These are phyloP conservation scores for Linderniella brevidens DNA, from an alignment of 257 asterid species.

Conservation along the genomic window DNA sequence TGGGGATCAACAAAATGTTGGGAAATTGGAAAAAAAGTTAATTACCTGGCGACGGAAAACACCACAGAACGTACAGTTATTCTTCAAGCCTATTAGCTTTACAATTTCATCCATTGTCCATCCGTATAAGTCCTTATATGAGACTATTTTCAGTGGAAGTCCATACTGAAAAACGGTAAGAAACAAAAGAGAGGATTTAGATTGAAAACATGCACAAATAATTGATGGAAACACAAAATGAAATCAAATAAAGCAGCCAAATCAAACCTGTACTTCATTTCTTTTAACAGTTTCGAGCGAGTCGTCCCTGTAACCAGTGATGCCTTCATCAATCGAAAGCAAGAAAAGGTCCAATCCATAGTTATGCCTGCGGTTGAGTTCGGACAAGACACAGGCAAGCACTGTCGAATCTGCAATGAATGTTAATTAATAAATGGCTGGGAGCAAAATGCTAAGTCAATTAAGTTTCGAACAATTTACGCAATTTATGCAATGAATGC, in stretches of 20 bases:
- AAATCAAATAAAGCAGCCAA: not conserved
- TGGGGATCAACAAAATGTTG: not conserved
- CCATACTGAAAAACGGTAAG: slow-evolving; percentile 59
- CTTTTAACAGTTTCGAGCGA: slow-evolving; percentile 96
- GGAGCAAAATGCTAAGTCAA: not conserved
- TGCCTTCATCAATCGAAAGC: slow-evolving; percentile 91
- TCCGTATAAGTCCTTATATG: slow-evolving; percentile 84
- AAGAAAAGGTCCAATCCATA: slow-evolving; percentile 90
- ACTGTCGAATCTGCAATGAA: slow-evolving; percentile 77
- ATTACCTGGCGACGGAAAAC: slow-evolving; percentile 98
- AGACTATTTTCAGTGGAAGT: slow-evolving; percentile 83
- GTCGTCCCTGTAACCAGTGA: slow-evolving; percentile 95
- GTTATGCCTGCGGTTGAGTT: slow-evolving; percentile 63
- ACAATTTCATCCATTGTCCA: slow-evolving; percentile 99
- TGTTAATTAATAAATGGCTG: slow-evolving; percentile 1
- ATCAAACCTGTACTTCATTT: slow-evolving; percentile 79
- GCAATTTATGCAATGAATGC: too few relatives aligned
- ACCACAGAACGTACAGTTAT: slow-evolving; percentile 97
- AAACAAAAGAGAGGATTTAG: slow-evolving; percentile 9
- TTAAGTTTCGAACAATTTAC: not conserved
- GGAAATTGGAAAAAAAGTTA: not conserved
- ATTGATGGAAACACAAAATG: not conserved
- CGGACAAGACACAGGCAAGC: slow-evolving; percentile 78
- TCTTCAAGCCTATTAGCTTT: slow-evolving; percentile 87
- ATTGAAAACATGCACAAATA: slow-evolving; percentile 1